Conservation (phyloP, 2,329 filamentous ascomycete species). For the Harringtonia aguacate region DNA sequence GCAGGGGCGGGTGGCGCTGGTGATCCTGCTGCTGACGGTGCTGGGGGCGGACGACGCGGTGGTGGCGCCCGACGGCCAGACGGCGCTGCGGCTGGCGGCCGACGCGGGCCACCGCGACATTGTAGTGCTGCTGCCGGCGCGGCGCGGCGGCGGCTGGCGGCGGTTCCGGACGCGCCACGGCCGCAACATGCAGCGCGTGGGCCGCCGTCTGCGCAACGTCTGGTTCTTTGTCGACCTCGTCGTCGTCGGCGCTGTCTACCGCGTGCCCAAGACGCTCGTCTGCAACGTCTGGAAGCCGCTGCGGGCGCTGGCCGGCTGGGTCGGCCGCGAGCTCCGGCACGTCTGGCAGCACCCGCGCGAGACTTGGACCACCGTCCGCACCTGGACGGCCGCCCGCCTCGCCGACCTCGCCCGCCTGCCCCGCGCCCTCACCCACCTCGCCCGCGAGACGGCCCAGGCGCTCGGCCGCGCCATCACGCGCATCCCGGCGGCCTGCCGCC, state of each 20-base stretch:
- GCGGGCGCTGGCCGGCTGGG: too few relatives aligned
- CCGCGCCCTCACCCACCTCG: constrained; percentile 7
- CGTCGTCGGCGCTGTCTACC: too few relatives aligned
- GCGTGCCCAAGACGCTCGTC: too few relatives aligned
- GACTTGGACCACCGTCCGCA: too few relatives aligned
- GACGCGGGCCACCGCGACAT: constrained; percentile 28
- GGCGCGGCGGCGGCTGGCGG: constrained; percentile 26
- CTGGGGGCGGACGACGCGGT: constrained; percentile 30
- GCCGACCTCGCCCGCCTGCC: constrained; percentile 10
- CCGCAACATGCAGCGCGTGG: constrained; percentile 16
- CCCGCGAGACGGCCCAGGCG: constrained; percentile 8
- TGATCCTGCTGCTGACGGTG: constrained; percentile 27
- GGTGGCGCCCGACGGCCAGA: constrained; percentile 32
- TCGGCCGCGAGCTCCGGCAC: too few relatives aligned
- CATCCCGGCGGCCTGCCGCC: background rate
- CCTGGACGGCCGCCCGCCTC: too few relatives aligned
- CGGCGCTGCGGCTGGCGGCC: constrained; percentile 33
- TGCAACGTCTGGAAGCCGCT: too few relatives aligned
- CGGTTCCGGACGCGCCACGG: constrained; percentile 22
- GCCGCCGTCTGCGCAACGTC: constrained; percentile 15
- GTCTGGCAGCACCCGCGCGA: too few relatives aligned
- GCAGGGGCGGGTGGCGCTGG: constrained; percentile 27
- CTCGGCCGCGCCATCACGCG: constrained; percentile 15
- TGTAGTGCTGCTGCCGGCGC: constrained; percentile 28
- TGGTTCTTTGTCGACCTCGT: too few relatives aligned